phyloP scores from a whole-genome alignment of 768 basidiomycete species.

The Calocera cornea region DNA sequence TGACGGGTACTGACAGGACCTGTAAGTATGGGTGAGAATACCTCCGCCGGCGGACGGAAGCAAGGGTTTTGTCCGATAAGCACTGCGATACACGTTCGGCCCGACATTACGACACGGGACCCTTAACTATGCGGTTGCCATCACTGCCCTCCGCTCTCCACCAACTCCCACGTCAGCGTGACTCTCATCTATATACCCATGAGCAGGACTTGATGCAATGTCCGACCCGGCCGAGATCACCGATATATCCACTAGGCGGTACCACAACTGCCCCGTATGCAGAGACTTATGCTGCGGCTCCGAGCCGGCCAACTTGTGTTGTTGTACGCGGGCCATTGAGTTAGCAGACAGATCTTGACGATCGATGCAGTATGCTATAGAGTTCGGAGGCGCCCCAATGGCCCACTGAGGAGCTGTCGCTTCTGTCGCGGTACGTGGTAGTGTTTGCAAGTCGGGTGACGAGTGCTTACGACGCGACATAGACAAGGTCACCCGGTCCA shows the following conservation, averaged over 20 bases:
- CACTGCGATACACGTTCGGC: too few species aligned
- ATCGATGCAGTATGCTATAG: neutral
- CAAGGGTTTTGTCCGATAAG: too few species aligned
- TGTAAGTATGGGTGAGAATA: too few species aligned
- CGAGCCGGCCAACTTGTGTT: neutral
- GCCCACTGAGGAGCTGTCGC: neutral
- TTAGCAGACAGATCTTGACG: neutral
- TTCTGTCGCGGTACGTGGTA: neutral
- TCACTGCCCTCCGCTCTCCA: too few species aligned
- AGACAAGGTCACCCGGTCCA: neutral
- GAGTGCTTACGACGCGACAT: neutral
- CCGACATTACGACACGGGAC: too few species aligned
- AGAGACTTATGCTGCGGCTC: neutral
- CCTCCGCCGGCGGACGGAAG: too few species aligned
- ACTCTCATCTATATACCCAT: neutral
- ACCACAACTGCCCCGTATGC: neutral
- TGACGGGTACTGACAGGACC: too few species aligned
- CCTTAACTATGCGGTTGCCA: too few species aligned
- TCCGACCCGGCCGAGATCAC: neutral
- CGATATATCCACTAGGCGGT: neutral
- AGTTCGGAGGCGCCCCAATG: neutral
- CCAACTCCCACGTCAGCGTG: neutral
- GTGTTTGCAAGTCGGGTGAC: neutral
- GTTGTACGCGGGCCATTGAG: neutral
- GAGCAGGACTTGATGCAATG: neutral